These are phyloP conservation scores for Buddleja alternifolia DNA, from an alignment of 257 asterid species.

Conservation along the genomic window DNA sequence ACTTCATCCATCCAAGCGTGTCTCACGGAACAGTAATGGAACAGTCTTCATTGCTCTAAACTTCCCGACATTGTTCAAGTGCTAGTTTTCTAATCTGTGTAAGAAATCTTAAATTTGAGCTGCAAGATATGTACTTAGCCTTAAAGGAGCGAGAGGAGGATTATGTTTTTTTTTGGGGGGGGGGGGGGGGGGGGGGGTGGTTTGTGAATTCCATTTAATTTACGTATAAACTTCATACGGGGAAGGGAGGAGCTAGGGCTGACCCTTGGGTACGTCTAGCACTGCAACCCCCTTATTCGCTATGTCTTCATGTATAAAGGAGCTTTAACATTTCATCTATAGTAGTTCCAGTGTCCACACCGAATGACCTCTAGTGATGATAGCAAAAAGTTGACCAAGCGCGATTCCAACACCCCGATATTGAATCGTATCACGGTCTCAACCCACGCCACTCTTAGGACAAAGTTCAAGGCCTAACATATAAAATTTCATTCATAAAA, in stretches of 20 bases:
- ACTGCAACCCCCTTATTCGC: too few relatives aligned
- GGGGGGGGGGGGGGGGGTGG: too few relatives aligned
- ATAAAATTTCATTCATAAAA: neutral
- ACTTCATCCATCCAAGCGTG: constrained; percentile 47
- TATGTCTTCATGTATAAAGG: too few relatives aligned
- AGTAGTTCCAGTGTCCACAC: constrained; percentile 78
- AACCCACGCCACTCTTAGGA: constrained; percentile 67
- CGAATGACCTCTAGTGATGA: constrained; percentile 71
- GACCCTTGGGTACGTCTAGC: too few relatives aligned
- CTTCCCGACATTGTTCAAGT: constrained; percentile 72
- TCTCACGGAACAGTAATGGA: constrained; percentile 72
- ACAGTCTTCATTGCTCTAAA: constrained; percentile 80
- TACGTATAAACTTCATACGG: too few relatives aligned
- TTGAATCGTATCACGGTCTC: constrained; percentile 65
- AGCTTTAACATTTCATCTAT: constrained; percentile 27
- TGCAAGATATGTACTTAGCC: too few relatives aligned
- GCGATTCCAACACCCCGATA: constrained; percentile 45
- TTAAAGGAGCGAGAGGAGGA: too few relatives aligned
- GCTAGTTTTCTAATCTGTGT: constrained; percentile 80
- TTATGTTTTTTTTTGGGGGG: neutral
- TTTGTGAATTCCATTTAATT: too few relatives aligned
- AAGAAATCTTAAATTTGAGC: too few relatives aligned
- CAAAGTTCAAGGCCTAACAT: constrained; percentile 55
- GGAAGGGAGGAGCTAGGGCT: too few relatives aligned
- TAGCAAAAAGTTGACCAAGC: constrained; percentile 53